Base-by-base conservation (phyloP, 768 basidiomycete genomes). In the Cystofilobasidium capitatum region DNA sequence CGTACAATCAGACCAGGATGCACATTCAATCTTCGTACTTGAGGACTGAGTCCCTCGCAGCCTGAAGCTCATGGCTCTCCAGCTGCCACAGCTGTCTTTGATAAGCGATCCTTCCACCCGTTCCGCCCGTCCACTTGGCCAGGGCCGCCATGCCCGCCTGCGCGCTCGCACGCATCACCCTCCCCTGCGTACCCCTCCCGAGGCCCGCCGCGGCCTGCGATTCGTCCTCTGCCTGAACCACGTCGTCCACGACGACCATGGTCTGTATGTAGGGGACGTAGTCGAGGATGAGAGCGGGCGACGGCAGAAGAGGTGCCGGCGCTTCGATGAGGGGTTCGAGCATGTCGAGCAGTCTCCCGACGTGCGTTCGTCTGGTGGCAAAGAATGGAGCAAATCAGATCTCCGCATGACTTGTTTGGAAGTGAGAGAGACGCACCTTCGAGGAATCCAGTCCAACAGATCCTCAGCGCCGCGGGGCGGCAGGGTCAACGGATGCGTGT, bases 241-340 rank as follows among this genome's bases (percentile, higher is more conserved):
- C 40, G 39, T 61, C 59, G 40, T 61, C 59, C 4, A 45, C 16
- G 6, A 13, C 10, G 3, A 61, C 40, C 59, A 61, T 61, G 9
- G 24, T 40, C 29, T 61, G 39, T 22, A 61, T 14, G 59, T 39
- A 20, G 1, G 39, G 37, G 22, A 31, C 39, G 40, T 61, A 37
- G 26, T 61, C 59, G 73, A 86, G 75, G 72, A 82, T 81, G 67
- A 87, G 76, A 44, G 78, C 77, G 24, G 73, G 73, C 58, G 81
- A 79, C 16, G 82, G 80, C 73, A 83, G 77, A 49, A 80, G 69
- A 63, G 81, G 77, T 24, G 78, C 75, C 62, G 77, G 49, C 12
- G 49, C 74, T 22, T 80, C 79, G 70, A 85, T 78, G 49, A 84
- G 72, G 67, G 79, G 79, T 66, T 80, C 78, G 71, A 88, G 76